phyloP scores from a whole-genome alignment of 108 stramenopile species.

The Discostella stelligeroides region DNA sequence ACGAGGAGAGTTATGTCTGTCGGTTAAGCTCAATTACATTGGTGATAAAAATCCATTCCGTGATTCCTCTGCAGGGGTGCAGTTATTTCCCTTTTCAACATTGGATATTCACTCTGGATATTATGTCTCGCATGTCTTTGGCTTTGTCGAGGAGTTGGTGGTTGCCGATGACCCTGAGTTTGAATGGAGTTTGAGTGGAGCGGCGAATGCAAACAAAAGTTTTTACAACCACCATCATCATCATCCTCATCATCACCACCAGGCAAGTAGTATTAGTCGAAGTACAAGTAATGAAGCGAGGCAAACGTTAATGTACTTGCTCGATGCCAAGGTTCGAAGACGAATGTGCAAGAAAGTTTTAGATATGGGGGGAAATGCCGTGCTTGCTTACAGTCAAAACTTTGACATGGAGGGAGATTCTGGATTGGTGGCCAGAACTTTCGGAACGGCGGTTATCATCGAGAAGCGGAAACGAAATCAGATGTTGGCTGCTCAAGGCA shows the following conservation, averaged over 20 bases:
- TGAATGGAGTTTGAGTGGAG: constrained; percentile 63
- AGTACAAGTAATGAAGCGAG: constrained; percentile 87
- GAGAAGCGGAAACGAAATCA: constrained; percentile 43
- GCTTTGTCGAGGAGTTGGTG: constrained; percentile 96
- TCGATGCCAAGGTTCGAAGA: constrained; percentile 88
- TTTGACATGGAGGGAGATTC: constrained; percentile 98
- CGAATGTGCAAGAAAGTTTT: constrained; percentile 92
- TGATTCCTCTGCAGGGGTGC: constrained; percentile 95
- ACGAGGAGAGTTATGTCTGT: constrained; percentile 84
- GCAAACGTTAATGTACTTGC: constrained; percentile 89
- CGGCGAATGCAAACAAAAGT: constrained; percentile 40
- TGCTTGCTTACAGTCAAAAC: constrained; percentile 87
- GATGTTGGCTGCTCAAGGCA: constrained; percentile 2
- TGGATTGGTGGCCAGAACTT: constrained; percentile 94
- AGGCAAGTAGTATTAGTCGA: no score
- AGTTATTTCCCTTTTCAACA: constrained; percentile 89
- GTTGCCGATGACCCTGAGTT: constrained; percentile 98
- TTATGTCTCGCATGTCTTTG: constrained; percentile 83
- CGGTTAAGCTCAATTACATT: constrained; percentile 92
- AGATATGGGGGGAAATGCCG: constrained; percentile 92
- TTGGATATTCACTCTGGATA: constrained; percentile 84
- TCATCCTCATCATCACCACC: no score
- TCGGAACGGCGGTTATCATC: constrained; percentile 92
- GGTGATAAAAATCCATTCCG: constrained; percentile 96
- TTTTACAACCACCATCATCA: constrained; percentile 43